Evolutionary conservation across 331 rosid species (phyloP).

Genomic region (Malus hybrid): DNA sequence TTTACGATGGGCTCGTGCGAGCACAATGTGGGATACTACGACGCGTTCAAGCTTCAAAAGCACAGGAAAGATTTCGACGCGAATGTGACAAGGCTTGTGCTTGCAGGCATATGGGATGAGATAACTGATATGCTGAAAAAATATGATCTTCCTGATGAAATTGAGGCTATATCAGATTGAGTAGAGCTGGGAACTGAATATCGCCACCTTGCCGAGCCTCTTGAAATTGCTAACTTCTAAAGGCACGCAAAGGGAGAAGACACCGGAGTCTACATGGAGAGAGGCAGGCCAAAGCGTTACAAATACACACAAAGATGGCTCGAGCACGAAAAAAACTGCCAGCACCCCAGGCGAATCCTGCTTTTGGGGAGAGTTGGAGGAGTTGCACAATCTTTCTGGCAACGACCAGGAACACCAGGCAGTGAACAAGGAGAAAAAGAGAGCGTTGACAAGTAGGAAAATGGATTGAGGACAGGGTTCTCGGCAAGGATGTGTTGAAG

Average conservation of each 20-base stretch:
- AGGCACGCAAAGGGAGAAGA: slow-evolving; percentile 49
- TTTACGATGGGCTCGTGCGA: background rate
- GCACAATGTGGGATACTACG: slow-evolving; percentile 35
- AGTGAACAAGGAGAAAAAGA: background rate
- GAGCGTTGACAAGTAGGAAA: background rate
- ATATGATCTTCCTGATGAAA: slow-evolving; percentile 61
- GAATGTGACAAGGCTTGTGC: slow-evolving; percentile 52
- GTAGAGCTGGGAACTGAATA: slow-evolving; percentile 32
- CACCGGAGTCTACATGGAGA: slow-evolving; percentile 36
- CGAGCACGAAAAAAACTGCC: slow-evolving; percentile 21
- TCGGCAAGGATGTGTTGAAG: slow-evolving; percentile 25
- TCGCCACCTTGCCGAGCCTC: slow-evolving; percentile 55
- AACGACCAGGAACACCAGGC: background rate
- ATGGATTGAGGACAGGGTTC: slow-evolving; percentile 13
- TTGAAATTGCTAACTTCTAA: slow-evolving; percentile 68
- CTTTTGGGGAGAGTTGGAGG: slow-evolving; percentile 65
- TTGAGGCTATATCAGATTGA: slow-evolving; percentile 44
- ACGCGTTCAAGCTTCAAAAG: slow-evolving; percentile 59
- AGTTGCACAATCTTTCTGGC: slow-evolving; percentile 20
- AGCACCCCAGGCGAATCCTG: slow-evolving; percentile 32
- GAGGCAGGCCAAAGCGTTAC: slow-evolving; percentile 61
- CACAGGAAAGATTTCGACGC: slow-evolving; percentile 39
- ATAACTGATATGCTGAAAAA: slow-evolving; percentile 46
- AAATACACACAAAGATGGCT: slow-evolving; percentile 58
- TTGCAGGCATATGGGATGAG: slow-evolving; percentile 67